Conservation (phyloP, 2,329 filamentous ascomycete genomes). For the Pseudogymnoascus sp. region DNA sequence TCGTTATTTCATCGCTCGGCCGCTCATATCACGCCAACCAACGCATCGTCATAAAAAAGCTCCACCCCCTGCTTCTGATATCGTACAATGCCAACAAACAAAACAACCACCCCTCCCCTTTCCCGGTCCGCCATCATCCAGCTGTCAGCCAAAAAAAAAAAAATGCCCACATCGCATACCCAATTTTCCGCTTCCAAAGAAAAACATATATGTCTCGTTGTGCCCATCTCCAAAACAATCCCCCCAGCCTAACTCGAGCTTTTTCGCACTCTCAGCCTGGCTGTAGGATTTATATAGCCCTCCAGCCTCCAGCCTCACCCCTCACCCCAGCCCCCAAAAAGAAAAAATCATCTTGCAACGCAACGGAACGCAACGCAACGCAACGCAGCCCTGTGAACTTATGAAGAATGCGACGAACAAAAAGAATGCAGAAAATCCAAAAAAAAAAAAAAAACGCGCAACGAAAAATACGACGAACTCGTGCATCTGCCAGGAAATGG, state of each 20-base stretch:
- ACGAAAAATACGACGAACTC: neutral
- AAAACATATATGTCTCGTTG: neutral
- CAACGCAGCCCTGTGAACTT: neutral
- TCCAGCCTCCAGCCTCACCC: neutral
- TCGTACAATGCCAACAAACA: slow-evolving; percentile 1
- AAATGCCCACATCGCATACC: neutral
- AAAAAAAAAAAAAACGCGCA: neutral
- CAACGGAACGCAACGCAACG: neutral
- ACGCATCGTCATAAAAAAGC: neutral
- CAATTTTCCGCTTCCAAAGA: neutral
- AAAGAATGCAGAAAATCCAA: neutral
- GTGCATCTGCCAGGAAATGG: neutral
- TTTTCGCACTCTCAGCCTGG: neutral
- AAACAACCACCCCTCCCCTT: no score
- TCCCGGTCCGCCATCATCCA: neutral
- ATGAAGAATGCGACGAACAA: neutral
- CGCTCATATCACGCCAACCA: slow-evolving; percentile 4
- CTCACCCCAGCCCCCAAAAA: neutral
- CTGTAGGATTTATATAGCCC: neutral
- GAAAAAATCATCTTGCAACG: neutral
- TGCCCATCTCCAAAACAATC: neutral
- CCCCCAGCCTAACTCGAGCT: neutral
- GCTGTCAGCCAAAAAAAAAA: neutral
- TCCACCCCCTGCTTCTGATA: neutral
- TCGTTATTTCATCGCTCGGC: slow-evolving; percentile 4